Conservation (phyloP, 495 filamentous ascomycete species). For the Trichoderma asperelloides region DNA sequence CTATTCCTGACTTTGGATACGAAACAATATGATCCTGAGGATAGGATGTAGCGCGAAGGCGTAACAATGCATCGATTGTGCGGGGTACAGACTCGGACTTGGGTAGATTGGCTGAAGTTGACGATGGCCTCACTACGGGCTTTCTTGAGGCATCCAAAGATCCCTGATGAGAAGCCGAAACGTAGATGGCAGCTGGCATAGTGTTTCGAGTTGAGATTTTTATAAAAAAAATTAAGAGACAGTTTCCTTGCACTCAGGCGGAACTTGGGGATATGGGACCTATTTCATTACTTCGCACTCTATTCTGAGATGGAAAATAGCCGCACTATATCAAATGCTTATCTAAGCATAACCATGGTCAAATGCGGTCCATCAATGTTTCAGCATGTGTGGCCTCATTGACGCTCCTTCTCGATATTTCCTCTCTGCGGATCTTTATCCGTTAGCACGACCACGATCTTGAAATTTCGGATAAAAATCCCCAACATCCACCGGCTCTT, state of each 20-base stretch:
- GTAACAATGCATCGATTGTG: constrained; percentile 21
- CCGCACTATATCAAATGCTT: constrained; percentile 18
- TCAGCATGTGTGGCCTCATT: neutral
- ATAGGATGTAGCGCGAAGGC: constrained; percentile 13
- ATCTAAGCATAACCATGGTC: neutral
- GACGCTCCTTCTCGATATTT: neutral
- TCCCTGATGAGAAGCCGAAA: neutral
- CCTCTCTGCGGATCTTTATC: neutral
- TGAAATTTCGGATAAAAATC: neutral
- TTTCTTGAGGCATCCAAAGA: neutral
- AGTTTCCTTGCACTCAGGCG: neutral
- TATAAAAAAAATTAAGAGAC: neutral
- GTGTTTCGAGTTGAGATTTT: neutral
- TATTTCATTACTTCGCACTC: neutral
- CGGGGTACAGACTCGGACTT: neutral
- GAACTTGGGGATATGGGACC: neutral
- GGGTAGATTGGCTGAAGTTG: neutral
- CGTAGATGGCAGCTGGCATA: neutral
- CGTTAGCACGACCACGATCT: neutral
- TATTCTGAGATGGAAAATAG: neutral
- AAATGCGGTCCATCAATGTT: neutral
- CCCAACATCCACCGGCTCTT: neutral
- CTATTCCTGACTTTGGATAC: constrained; percentile 20
- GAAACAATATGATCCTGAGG: constrained; percentile 21
- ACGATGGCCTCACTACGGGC: neutral